Conservation (phyloP, 495 filamentous ascomycete species). For the Aspergillus ostianus region DNA sequence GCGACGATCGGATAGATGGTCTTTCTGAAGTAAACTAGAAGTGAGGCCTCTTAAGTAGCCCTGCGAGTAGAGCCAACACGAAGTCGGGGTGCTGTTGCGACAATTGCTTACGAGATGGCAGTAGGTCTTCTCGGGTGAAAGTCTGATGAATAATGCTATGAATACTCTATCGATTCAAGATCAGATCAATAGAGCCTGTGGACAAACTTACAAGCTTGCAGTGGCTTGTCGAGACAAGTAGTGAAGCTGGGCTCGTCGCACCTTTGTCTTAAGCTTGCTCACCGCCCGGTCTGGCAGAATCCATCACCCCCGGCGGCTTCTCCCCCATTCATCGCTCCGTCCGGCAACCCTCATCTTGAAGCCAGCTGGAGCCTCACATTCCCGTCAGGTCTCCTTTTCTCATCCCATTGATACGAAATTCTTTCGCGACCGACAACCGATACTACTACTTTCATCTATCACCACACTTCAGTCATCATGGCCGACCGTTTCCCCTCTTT, state of each 20-base stretch:
- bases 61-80: background rate
- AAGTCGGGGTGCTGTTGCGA: background rate
- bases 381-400: slow-evolving; percentile 12
- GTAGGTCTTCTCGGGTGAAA: background rate
- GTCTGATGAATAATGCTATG: background rate
- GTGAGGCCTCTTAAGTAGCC: background rate
- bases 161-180: background rate
- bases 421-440: background rate
- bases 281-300: slow-evolving; percentile 40
- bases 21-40: background rate
- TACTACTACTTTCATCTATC: background rate
- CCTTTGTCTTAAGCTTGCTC: slow-evolving; percentile 17
- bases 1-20: background rate
- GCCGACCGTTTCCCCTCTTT: slow-evolving; percentile 95
- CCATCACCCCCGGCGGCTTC: slow-evolving; percentile 20
- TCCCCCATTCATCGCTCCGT: slow-evolving; percentile 16
- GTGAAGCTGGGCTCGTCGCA: background rate
- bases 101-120: background rate
- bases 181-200: background rate
- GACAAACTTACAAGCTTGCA: background rate
- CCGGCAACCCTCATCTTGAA: slow-evolving; percentile 19
- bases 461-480: slow-evolving; percentile 50
- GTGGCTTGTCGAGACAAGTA: background rate
- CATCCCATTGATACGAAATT: slow-evolving; percentile 2
- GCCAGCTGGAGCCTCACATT: slow-evolving; percentile 28